Evolutionary conservation across 1,139 yeast genomes (phyloP).

Genomic region (Kurtzmaniella quercitrusa): DNA sequence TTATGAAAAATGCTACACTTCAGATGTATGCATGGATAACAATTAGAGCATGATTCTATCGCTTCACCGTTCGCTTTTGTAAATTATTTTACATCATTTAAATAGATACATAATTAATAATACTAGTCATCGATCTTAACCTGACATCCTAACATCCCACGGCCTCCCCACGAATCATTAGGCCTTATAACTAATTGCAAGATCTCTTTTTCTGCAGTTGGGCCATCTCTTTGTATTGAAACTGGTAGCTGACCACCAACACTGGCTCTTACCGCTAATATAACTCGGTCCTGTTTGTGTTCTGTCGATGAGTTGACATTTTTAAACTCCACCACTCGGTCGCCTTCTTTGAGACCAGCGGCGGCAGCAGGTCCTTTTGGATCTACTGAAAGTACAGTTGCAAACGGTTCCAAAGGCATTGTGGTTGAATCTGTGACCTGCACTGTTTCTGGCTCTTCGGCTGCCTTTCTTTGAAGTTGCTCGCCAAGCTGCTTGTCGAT

Average conservation of each 20-base stretch:
- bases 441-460: conserved; percentile 1
- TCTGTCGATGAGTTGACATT: conserved; percentile 52
- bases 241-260: conserved; percentile 9
- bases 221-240: conserved; percentile 30
- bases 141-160: conserved; percentile 72
- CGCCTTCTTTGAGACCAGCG: conserved; percentile 43
- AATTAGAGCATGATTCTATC: too few species aligned
- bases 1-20: too few species aligned
- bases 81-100: background rate
- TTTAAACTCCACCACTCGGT: conserved; percentile 45
- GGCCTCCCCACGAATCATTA: conserved; percentile 59
- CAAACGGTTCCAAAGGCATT: conserved; percentile 44
- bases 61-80: too few species aligned
- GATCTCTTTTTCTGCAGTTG: conserved; percentile 9
- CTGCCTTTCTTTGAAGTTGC: conserved; percentile 27
- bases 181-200: conserved; percentile 45
- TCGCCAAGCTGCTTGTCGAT: conserved; percentile 44
- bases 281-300: conserved; percentile 29
- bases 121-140: conserved; percentile 36
- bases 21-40: too few species aligned
- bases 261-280: conserved; percentile 27
- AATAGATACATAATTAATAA: background rate
- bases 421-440: background rate
- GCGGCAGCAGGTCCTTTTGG: conserved; percentile 44
- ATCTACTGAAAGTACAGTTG: conserved; percentile 46